These are phyloP conservation scores for Cucurbita moschata DNA, from an alignment of 306 rosid species.

Conservation along the genomic window DNA sequence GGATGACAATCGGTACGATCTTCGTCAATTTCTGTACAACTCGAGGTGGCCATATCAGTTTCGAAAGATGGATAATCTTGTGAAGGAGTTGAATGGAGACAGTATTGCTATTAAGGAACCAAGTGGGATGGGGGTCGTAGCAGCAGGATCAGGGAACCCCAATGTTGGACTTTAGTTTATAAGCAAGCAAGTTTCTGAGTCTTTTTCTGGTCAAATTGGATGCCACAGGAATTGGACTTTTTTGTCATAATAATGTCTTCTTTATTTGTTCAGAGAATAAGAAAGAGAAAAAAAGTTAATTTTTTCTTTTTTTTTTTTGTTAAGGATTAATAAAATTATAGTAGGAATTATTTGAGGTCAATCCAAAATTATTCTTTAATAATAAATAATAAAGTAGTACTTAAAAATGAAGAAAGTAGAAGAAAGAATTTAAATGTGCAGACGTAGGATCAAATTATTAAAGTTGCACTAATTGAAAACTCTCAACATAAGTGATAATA, in stretches of 20 bases:
- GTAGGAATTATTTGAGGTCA: too few relatives aligned
- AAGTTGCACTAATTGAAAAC: background rate
- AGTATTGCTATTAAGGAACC: slow-evolving; percentile 24
- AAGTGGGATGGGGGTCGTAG: slow-evolving; percentile 83
- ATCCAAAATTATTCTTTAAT: too few relatives aligned
- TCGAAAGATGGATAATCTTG: slow-evolving; percentile 73
- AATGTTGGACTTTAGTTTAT: slow-evolving; percentile 43
- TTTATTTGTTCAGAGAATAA: background rate
- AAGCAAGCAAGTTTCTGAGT: background rate
- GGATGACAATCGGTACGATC: slow-evolving; percentile 84
- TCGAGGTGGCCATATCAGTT: slow-evolving; percentile 92
- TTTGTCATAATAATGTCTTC: background rate
- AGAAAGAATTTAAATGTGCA: too few relatives aligned
- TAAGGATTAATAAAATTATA: too few relatives aligned
- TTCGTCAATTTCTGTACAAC: slow-evolving; percentile 77
- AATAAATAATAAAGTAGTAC: too few relatives aligned
- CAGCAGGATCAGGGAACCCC: slow-evolving; percentile 92
- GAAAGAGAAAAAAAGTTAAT: background rate
- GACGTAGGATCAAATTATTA: too few relatives aligned
- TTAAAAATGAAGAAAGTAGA: too few relatives aligned
- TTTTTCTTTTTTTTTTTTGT: too few relatives aligned
- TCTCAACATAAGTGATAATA: background rate
- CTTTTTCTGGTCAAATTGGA: background rate
- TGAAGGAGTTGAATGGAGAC: slow-evolving; percentile 36
- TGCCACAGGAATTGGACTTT: background rate